These are phyloP conservation scores for Chytridiales sp. DNA, from an alignment of 371 early-diverging fungal species.

Conservation along the genomic window DNA sequence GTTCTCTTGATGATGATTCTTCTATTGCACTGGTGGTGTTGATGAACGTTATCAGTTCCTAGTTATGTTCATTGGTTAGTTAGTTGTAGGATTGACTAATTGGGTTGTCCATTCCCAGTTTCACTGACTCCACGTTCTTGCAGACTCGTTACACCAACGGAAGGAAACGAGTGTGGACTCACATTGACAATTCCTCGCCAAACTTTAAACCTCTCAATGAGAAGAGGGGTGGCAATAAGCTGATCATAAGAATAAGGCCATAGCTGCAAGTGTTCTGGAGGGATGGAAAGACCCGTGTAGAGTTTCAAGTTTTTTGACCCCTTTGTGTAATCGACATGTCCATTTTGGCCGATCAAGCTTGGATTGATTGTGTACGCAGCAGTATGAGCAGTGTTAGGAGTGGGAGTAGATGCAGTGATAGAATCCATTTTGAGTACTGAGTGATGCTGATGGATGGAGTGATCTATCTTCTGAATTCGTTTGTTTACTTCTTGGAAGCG, in stretches of 20 bases:
- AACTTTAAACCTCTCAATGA: conserved; percentile 10
- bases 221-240: conserved; percentile 6
- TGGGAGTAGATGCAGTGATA: background rate
- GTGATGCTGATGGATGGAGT: too few relatives aligned
- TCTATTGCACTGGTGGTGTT: background rate
- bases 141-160: too few relatives aligned
- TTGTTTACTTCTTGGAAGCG: too few relatives aligned
- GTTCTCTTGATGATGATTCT: conserved; percentile 1
- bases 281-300: background rate
- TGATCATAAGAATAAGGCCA: conserved; percentile 26
- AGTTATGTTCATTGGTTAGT: background rate
- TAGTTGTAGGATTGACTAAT: background rate
- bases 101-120: too few relatives aligned
- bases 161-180: background rate
- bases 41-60: conserved; percentile 10
- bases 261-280: conserved; percentile 18
- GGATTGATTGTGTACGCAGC: too few relatives aligned
- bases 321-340: background rate
- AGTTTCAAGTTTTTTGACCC: background rate
- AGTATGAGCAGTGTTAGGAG: too few relatives aligned
- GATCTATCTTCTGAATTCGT: too few relatives aligned
- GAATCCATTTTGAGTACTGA: too few relatives aligned
- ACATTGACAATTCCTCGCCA: conserved; percentile 17
- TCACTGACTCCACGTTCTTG: too few relatives aligned
- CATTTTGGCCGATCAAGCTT: background rate